Evolutionary conservation across 768 basidiomycete species (phyloP), one percentile per base, ranked within the genome.

Genomic region (Pleurotus citrinopileatus): DNA sequence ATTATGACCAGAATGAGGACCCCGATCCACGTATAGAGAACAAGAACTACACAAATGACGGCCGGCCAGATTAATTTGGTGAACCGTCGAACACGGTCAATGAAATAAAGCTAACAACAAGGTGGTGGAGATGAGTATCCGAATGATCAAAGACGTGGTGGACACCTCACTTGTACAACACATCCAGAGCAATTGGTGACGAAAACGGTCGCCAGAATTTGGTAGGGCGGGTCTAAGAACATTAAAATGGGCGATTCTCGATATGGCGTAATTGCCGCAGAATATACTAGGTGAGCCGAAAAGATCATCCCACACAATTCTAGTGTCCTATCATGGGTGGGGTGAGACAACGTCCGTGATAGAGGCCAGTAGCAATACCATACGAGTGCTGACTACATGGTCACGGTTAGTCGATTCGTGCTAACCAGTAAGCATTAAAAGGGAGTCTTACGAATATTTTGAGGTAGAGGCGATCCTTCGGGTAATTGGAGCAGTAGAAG

Each of bases 231-330:
- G n/a, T 50, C 17, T 29, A 50, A 34, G 48, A 50, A 50, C 48
- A 50, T 50, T 3, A 36, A 23, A 2, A 50, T 9, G 0, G 48
- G 32, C 7, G 26, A 17, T 9, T 56, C 32, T 1, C 64, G 63
- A 5, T 65, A 67, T 1, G 58, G 55, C 4, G 59, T 59, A 26
- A 73, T 65, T 1, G 70, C 70, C 29, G 64, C 60, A 2, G 58
- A 59, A 54, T 72, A 72, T n/a, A 71, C 58, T 3, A 65, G 63
- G 42, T 63, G 63, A 27, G 57, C 58, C 8, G 66, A 59, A 1
- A 63, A 61, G 2, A 67, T 42, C 2, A 68, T 67, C 57, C 68
- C 67, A 1, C 55, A 61, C 8, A 65, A 51, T 37, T 69, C 70
- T 1, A 66, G 38, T 6, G 65, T 26, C 68, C 67, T 67, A 34